Conservation (phyloP, 345 rosid species). For the Isatis tinctoria region DNA sequence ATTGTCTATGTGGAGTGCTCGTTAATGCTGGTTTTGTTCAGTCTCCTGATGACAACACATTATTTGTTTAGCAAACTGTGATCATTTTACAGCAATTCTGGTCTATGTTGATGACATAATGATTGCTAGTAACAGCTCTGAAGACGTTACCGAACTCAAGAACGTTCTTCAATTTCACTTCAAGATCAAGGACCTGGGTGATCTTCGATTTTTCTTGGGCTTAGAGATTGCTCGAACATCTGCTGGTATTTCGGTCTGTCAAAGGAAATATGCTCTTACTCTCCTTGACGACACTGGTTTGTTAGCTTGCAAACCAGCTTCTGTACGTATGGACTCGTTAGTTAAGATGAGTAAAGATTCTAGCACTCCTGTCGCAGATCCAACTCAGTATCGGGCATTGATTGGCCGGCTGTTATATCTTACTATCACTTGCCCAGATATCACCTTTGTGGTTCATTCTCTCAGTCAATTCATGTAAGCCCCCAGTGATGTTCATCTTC, state of each 20-base stretch:
- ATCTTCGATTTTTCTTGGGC: accelerated
- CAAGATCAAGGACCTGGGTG: neutral
- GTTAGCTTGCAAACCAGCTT: neutral
- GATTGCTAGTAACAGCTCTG: too few species aligned
- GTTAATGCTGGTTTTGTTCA: too few species aligned
- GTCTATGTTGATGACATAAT: too few species aligned
- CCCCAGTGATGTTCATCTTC: too few species aligned
- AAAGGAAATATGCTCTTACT: neutral
- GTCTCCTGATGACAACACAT: too few species aligned
- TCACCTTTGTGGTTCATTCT: too few species aligned
- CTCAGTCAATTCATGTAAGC: too few species aligned
- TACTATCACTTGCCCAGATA: too few species aligned
- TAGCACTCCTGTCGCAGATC: accelerated
- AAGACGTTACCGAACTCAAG: accelerated
- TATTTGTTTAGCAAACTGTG: too few species aligned
- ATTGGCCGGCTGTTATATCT: neutral
- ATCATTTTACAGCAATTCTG: too few species aligned
- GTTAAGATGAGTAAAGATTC: neutral
- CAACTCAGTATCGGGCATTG: neutral
- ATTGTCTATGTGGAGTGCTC: too few species aligned
- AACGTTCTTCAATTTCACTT: neutral
- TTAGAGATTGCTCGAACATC: neutral
- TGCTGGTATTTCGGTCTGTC: accelerated
- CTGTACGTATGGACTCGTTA: neutral
- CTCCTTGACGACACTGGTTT: neutral